Evolutionary conservation across 2,329 filamentous ascomycete genomes (phyloP).

Genomic region (Beauveria sp.): DNA sequence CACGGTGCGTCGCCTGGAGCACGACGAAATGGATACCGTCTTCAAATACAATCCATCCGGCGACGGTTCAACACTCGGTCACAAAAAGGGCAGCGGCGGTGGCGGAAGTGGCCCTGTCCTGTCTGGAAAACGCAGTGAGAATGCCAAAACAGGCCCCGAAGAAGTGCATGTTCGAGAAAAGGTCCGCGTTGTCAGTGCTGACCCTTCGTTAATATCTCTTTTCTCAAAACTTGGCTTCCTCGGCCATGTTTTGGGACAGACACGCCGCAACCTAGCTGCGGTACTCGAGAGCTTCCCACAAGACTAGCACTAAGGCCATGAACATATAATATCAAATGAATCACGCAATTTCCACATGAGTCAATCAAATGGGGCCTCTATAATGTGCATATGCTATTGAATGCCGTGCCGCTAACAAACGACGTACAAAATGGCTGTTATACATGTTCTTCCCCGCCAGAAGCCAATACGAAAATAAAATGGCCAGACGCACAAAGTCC

Average conservation of each 20-base stretch:
- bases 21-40: constrained; percentile 72
- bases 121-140: constrained; percentile 17
- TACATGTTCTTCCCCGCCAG: constrained; percentile 1
- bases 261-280: constrained; percentile 63
- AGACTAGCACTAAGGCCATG: constrained; percentile 1
- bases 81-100: constrained; percentile 11
- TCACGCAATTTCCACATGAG: neutral
- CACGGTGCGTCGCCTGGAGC: constrained; percentile 54
- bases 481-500: neutral
- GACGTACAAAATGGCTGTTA: constrained; percentile 6
- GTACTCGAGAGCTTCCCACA: constrained; percentile 61
- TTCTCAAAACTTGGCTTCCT: constrained; percentile 77
- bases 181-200: constrained; percentile 78
- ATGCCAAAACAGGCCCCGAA: constrained; percentile 12
- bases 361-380: neutral
- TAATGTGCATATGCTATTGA: constrained; percentile 2
- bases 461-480: neutral
- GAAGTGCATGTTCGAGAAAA: constrained; percentile 84
- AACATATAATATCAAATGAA: neutral
- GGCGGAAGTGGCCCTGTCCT: constrained; percentile 16
- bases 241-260: constrained; percentile 62
- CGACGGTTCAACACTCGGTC: constrained; percentile 17
- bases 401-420: constrained; percentile 6
- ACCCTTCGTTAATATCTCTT: constrained; percentile 76
- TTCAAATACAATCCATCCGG: constrained; percentile 53